These are phyloP conservation scores for Stropharia rugosoannulata DNA, from an alignment of 768 basidiomycete species.

Conservation along the genomic window DNA sequence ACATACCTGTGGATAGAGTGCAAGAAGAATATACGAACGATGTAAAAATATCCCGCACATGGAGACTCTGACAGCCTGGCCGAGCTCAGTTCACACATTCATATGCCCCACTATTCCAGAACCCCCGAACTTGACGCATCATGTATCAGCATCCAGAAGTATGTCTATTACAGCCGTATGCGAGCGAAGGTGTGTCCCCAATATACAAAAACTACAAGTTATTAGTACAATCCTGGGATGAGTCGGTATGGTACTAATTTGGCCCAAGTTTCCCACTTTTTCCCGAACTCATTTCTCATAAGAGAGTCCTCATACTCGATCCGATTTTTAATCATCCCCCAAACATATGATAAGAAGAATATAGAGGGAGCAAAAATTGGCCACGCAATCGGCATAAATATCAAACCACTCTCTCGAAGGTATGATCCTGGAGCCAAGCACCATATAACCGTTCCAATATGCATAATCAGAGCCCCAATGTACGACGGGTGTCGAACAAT, in stretches of 20 bases:
- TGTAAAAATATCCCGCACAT: too few relatives aligned
- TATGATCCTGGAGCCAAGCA: constrained; percentile 6
- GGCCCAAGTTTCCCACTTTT: constrained; percentile 10
- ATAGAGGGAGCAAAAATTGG: not conserved
- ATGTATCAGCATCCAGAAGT: too few relatives aligned
- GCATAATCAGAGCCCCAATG: constrained; percentile 3
- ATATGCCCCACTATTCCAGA: too few relatives aligned
- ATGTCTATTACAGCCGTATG: too few relatives aligned
- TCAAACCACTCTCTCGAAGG: constrained; percentile 4
- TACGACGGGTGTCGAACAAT: constrained; percentile 35
- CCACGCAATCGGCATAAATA: not conserved
- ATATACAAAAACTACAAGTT: not conserved
- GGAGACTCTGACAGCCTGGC: too few relatives aligned
- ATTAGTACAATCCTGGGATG: constrained; percentile 9
- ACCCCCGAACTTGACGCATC: too few relatives aligned
- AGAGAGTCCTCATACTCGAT: constrained; percentile 1
- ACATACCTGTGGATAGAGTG: too few relatives aligned
- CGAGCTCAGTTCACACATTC: too few relatives aligned
- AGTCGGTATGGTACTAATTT: constrained; percentile 6
- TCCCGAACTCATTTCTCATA: constrained; percentile 7
- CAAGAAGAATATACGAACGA: too few relatives aligned
- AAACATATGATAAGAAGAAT: not conserved
- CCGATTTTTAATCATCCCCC: not conserved
- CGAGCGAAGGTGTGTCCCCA: too few relatives aligned
- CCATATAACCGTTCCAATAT: constrained; percentile 1